Evolutionary conservation across 164 flowering plant species (phyloP).

Genomic region (Vitis labrusca): DNA sequence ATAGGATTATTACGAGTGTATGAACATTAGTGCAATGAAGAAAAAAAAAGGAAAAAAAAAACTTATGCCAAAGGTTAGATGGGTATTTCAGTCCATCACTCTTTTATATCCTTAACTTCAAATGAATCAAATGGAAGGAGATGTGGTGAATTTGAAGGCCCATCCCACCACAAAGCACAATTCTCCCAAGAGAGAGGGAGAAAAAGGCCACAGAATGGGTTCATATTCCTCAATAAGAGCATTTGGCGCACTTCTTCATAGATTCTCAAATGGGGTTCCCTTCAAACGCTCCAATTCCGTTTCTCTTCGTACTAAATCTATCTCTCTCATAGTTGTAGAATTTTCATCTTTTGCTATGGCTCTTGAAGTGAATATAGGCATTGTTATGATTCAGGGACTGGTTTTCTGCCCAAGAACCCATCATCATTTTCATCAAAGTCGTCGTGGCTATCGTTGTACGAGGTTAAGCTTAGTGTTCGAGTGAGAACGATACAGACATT

Average conservation of each 20-base stretch:
- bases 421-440: slow-evolving; percentile 25
- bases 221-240: slow-evolving; percentile 41
- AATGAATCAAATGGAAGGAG: no score
- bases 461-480: slow-evolving; percentile 12
- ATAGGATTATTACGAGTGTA: neutral
- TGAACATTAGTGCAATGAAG: neutral
- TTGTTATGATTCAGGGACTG: slow-evolving; percentile 30
- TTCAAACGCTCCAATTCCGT: slow-evolving; percentile 30
- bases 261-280: slow-evolving; percentile 50
- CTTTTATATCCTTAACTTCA: no score
- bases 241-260: slow-evolving; percentile 45
- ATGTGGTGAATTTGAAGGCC: no score
- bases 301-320: slow-evolving; percentile 18
- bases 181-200: no score
- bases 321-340: neutral
- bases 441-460: slow-evolving; percentile 16
- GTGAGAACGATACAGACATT: slow-evolving; percentile 65
- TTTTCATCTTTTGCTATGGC: slow-evolving; percentile 3
- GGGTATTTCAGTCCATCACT: no score
- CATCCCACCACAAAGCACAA: no score
- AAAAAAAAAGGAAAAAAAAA: neutral
- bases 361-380: neutral
- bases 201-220: slow-evolving; percentile 12
- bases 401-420: slow-evolving; percentile 18
- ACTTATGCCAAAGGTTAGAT: neutral